Evolutionary conservation across 2,329 filamentous ascomycete species (phyloP).

Genomic region (Dactylellina leptospora): DNA sequence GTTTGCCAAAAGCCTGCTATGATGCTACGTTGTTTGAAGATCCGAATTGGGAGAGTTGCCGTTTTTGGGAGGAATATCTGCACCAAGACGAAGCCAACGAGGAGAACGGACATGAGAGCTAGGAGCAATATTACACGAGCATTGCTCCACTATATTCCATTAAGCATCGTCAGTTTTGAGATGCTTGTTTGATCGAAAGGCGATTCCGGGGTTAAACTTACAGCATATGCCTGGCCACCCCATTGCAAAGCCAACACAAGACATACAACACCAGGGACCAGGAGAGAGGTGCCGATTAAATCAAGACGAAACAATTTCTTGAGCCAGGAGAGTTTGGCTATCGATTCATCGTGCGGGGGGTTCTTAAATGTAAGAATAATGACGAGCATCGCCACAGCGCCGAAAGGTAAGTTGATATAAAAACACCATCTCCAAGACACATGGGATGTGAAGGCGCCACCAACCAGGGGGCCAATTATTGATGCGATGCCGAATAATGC

Average conservation of each 20-base stretch:
- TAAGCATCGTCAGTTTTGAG: neutral
- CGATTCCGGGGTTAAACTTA: neutral
- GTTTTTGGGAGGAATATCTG: slow-evolving; percentile 62
- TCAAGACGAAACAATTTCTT: slow-evolving; percentile 67
- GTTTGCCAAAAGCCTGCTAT: slow-evolving; percentile 64
- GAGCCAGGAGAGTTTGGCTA: slow-evolving; percentile 57
- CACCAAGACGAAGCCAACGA: slow-evolving; percentile 64
- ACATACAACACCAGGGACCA: slow-evolving; percentile 68
- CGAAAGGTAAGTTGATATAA: slow-evolving; percentile 70
- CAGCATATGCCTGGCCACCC: slow-evolving; percentile 66
- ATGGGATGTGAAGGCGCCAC: slow-evolving; percentile 65
- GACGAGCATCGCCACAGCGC: slow-evolving; percentile 64
- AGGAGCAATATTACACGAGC: slow-evolving; percentile 67
- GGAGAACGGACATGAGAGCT: slow-evolving; percentile 64
- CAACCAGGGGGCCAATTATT: slow-evolving; percentile 65
- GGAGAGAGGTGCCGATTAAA: slow-evolving; percentile 69
- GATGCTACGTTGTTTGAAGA: slow-evolving; percentile 68
- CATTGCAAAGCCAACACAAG: slow-evolving; percentile 72
- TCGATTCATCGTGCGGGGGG: slow-evolving; percentile 54
- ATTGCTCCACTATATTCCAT: slow-evolving; percentile 63
- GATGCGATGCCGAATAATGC: slow-evolving; percentile 64
- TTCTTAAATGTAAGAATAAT: slow-evolving; percentile 65
- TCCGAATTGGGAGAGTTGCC: slow-evolving; percentile 68
- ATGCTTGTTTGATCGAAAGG: neutral
- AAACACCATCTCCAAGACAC: slow-evolving; percentile 67